Evolutionary conservation across 345 rosid genomes (phyloP).

Genomic region (Geranium brycei): DNA sequence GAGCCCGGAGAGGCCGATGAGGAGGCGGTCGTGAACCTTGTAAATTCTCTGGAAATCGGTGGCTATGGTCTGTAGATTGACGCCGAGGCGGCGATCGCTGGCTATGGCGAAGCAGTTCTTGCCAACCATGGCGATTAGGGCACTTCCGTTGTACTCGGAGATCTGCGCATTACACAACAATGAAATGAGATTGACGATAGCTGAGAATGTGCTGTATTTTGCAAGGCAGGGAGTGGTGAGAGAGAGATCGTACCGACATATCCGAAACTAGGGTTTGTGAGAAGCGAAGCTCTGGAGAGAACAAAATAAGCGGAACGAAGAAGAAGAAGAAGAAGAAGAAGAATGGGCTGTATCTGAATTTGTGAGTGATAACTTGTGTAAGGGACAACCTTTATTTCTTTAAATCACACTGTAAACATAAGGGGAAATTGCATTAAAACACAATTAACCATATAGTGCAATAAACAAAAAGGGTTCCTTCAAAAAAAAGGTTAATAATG

Average conservation of each 20-base stretch:
- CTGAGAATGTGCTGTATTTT: slow-evolving; percentile 1
- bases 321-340: no score
- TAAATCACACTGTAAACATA: no score
- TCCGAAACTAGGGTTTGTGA: slow-evolving; percentile 2
- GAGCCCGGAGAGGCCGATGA: slow-evolving; percentile 86
- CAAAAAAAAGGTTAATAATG: no score
- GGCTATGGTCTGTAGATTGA: slow-evolving; percentile 90
- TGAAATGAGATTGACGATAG: not conserved
- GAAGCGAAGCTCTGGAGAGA: not conserved
- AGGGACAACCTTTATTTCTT: no score
- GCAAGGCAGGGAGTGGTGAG: not conserved
- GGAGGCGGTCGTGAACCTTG: slow-evolving; percentile 73
- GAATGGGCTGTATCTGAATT: no score
- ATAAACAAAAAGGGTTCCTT: no score
- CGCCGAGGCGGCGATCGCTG: slow-evolving; percentile 84
- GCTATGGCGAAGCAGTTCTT: slow-evolving; percentile 98
- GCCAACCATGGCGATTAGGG: slow-evolving; percentile 96
- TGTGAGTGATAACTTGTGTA: no score
- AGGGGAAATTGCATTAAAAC: no score
- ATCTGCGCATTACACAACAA: slow-evolving; percentile 32
- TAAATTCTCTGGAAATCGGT: slow-evolving; percentile 83
- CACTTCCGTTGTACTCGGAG: slow-evolving; percentile 97
- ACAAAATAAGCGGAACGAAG: not conserved
- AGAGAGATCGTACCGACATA: slow-evolving; percentile 41
- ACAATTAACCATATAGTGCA: no score